Evolutionary conservation across 768 basidiomycete genomes (phyloP).

Genomic region (Gloeostereum incarnatum): DNA sequence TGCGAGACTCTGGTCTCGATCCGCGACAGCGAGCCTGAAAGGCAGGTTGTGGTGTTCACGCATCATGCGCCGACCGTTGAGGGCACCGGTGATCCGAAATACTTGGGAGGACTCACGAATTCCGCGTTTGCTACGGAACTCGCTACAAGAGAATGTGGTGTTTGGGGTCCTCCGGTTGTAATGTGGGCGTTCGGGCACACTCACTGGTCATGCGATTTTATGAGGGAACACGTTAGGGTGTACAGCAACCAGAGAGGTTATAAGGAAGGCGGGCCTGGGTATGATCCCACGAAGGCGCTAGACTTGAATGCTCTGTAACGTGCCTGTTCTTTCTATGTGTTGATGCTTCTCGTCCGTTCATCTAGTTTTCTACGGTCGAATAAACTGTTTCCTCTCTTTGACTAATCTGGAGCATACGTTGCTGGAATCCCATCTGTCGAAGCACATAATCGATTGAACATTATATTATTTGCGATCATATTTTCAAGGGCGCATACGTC

Average conservation of each 20-base stretch:
- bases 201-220: slow-evolving; percentile 28
- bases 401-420: too few relatives aligned
- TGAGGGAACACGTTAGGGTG: slow-evolving; percentile 20
- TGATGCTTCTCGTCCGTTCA: too few relatives aligned
- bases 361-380: too few relatives aligned
- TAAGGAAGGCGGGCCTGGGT: too few relatives aligned
- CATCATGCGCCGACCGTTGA: slow-evolving; percentile 29
- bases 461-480: too few relatives aligned
- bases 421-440: too few relatives aligned
- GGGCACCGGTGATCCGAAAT: slow-evolving; percentile 22
- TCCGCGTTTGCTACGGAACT: slow-evolving; percentile 24
- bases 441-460: too few relatives aligned
- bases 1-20: slow-evolving; percentile 14
- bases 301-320: too few relatives aligned
- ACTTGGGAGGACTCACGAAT: slow-evolving; percentile 12
- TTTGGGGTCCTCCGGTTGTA: slow-evolving; percentile 15
- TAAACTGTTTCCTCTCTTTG: too few relatives aligned
- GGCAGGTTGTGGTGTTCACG: slow-evolving; percentile 23
- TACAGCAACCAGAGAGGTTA: slow-evolving; percentile 23
- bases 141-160: slow-evolving; percentile 12
- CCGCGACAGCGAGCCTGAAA: slow-evolving; percentile 15
- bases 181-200: slow-evolving; percentile 34
- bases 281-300: too few relatives aligned
- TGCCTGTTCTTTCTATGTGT: too few relatives aligned
- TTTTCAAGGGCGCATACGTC: too few relatives aligned